A percentile compares a stretch with the other conserved stretches of the same genome.
Evolutionary conservation across 768 basidiomycete genomes (phyloP).

Genomic region (Podaxis rugospora): DNA sequence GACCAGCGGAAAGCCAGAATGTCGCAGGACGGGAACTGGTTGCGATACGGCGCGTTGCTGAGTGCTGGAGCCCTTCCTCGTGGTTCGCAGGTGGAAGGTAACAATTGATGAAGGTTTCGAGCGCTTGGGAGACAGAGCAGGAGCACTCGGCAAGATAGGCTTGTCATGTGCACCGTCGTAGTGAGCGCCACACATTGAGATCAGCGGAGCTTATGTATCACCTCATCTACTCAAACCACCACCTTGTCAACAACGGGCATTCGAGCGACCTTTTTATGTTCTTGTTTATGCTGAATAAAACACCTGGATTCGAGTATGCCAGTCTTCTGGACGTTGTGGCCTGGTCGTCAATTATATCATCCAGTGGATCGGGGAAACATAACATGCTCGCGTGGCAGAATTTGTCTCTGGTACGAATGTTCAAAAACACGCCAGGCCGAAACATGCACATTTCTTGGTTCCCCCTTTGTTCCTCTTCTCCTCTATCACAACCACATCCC

Average conservation of each 20-base stretch:
- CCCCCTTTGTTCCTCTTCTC: conserved; percentile 17
- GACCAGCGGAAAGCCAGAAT: too few species aligned
- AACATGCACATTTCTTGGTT: conserved; percentile 5
- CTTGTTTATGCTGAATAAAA: not conserved
- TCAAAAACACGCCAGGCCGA: conserved; percentile 12
- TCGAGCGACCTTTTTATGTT: not conserved
- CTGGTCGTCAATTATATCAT: conserved; percentile 1
- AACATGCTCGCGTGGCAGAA: conserved; percentile 9
- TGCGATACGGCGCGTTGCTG: too few species aligned
- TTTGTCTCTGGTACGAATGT: conserved; percentile 12
- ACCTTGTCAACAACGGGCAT: not conserved
- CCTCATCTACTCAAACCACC: not conserved
- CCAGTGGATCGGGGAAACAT: not conserved
- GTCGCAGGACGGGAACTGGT: too few species aligned
- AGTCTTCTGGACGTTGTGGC: not conserved
- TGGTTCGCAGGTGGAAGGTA: too few species aligned
- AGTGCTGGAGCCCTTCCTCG: too few species aligned
- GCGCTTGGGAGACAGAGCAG: too few species aligned
- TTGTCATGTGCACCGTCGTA: not conserved
- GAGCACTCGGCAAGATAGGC: not conserved
- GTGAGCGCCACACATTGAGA: not conserved
- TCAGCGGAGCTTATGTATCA: not conserved
- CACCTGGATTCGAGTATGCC: too few species aligned
- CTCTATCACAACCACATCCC: conserved; percentile 31
- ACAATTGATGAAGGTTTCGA: too few species aligned